Evolutionary conservation across 2,329 filamentous ascomycete genomes (phyloP).

Genomic region (Cordyceps javanica): DNA sequence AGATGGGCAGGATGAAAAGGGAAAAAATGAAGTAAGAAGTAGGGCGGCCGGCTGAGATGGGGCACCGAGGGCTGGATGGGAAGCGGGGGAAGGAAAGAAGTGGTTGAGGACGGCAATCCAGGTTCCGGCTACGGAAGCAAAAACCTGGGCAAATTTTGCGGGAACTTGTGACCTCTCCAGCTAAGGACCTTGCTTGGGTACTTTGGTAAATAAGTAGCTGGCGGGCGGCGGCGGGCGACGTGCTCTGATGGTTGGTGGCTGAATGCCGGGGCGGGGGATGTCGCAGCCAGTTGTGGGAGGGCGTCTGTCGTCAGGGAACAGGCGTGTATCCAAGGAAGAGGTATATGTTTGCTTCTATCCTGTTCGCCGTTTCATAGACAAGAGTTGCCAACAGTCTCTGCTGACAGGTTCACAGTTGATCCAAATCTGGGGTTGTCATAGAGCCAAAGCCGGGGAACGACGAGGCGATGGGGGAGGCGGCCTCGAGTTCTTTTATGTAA

Average conservation of each 20-base stretch:
- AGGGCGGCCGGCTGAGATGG: not conserved
- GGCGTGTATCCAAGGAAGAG: not conserved
- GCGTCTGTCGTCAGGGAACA: not conserved
- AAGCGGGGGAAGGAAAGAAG: conserved; percentile 3
- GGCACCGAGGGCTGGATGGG: not conserved
- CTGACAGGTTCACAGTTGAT: not conserved
- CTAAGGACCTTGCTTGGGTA: not conserved
- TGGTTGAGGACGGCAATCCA: not conserved
- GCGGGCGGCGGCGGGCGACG: conserved; percentile 11
- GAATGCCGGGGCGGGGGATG: not conserved
- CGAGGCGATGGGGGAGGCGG: conserved; percentile 4
- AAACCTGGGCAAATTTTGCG: conserved; percentile 1
- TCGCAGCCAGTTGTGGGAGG: not conserved
- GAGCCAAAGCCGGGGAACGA: conserved; percentile 9
- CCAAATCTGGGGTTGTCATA: conserved; percentile 6
- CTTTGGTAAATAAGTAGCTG: not conserved
- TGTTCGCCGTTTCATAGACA: not conserved
- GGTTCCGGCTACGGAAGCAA: conserved; percentile 2
- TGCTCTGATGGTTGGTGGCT: conserved; percentile 5
- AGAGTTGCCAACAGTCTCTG: not conserved
- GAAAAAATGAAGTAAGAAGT: not conserved
- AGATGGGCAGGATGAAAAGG: not conserved
- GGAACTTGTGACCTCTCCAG: conserved; percentile 5
- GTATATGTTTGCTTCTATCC: not conserved
- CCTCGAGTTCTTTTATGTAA: conserved; percentile 18